These are phyloP conservation scores for Lantana camara DNA, from an alignment of 257 asterid species.

Conservation along the genomic window DNA sequence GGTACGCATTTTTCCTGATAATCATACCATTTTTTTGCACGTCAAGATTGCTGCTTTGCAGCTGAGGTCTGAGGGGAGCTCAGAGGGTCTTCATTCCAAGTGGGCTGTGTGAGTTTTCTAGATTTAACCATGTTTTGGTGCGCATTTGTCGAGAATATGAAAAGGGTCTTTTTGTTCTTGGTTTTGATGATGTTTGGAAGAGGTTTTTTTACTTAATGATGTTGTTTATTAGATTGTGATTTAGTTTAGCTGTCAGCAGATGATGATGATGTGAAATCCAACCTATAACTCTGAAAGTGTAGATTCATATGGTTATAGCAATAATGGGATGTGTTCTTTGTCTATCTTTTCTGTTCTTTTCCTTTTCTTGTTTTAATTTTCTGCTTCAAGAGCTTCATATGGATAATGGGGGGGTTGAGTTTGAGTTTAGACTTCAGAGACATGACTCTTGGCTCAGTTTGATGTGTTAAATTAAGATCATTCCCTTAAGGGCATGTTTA, in stretches of 20 bases:
- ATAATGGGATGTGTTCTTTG: background rate
- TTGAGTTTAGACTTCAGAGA: background rate
- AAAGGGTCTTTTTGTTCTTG: conserved; percentile 29
- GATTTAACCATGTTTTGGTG: conserved; percentile 26
- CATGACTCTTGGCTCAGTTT: background rate
- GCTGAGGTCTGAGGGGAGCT: conserved; percentile 24
- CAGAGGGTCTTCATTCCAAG: conserved; percentile 29
- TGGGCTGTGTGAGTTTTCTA: conserved; percentile 48
- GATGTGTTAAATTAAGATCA: background rate
- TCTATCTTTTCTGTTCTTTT: background rate
- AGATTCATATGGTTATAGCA: background rate
- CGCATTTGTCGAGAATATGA: conserved; percentile 17
- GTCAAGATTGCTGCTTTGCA: conserved; percentile 33
- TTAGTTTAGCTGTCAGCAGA: background rate
- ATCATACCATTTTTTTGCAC: conserved; percentile 6
- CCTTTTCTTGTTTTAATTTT: background rate
- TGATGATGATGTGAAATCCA: conserved; percentile 7
- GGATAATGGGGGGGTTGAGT: background rate
- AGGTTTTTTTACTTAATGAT: background rate
- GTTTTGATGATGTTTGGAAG: conserved; percentile 11
- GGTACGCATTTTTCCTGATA: conserved; percentile 10
- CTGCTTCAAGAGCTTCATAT: background rate
- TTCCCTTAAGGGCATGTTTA: no score
- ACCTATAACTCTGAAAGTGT: background rate
- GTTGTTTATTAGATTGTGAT: conserved; percentile 2